phyloP scores from a whole-genome alignment of 1,139 yeast genomes.

The Hemisphaericaspora xylanilytica region DNA sequence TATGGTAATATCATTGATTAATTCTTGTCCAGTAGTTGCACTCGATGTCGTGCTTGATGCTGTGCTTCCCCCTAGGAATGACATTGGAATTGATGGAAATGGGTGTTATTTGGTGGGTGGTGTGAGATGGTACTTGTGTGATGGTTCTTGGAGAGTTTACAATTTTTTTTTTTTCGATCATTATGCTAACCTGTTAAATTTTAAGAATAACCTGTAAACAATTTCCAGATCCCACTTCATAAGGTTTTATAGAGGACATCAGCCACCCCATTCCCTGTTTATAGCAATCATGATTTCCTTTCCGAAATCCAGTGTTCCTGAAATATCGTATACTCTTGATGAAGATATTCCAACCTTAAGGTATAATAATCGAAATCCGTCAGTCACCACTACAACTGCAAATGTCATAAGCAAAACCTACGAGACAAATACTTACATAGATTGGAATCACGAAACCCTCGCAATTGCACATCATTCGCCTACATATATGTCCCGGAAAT shows the following conservation, averaged over 20 bases:
- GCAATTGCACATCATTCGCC: conserved; percentile 14
- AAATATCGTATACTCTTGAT: conserved; percentile 5
- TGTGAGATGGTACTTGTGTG: background rate
- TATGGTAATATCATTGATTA: conserved; percentile 72
- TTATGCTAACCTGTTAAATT: background rate
- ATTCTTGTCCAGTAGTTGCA: conserved; percentile 64
- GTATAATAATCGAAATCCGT: conserved; percentile 1
- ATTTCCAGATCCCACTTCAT: background rate
- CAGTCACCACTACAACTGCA: conserved; percentile 1
- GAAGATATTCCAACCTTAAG: conserved; percentile 13
- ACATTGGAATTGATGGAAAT: conserved; percentile 17
- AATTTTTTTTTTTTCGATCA: background rate
- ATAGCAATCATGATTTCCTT: background rate
- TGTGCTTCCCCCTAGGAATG: conserved; percentile 25
- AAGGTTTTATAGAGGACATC: background rate
- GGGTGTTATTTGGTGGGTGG: background rate
- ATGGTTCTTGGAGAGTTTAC: background rate
- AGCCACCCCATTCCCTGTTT: background rate
- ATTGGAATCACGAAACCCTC: conserved; percentile 29
- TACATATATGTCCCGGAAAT: conserved; percentile 28
- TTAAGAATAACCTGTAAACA: background rate
- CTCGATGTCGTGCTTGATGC: conserved; percentile 18
- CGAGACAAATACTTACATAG: conserved; percentile 38
- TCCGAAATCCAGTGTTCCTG: conserved; percentile 1
- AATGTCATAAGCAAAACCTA: conserved; percentile 12